Base-by-base conservation (phyloP, 129 eudicot species). In the Solidago caesia region DNA sequence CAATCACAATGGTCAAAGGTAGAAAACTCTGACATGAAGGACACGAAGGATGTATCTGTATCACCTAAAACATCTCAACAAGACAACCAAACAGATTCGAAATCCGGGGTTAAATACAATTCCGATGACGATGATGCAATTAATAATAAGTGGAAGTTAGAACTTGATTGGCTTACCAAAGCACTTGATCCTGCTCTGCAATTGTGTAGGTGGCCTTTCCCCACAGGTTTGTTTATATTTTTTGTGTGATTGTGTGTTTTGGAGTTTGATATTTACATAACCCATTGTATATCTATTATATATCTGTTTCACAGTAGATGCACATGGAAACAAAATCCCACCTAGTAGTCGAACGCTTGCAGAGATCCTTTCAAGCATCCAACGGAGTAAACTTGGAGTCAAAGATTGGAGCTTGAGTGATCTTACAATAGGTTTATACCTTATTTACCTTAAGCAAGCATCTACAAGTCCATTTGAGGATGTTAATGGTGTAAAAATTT, bases 141-240 rank as follows among this genome's bases (percentile, higher is more conserved):
- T 53, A 73, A 57, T 74, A 85, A 74, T 55, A 87, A 81, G 64
- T 86, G 93, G 91, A 95, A 85, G 76, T 72, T 77, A 48, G 97
- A 95, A 70, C 83, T 89, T 82, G 92, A 86, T 65, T 95, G 97
- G 97, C 82, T 94, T 25, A 75, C 86, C 63, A 95, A 89, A 74
- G 96, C 97, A 71, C 84, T 95, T 46, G 99, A 95, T 69, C 97
- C 99, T 8, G 99, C 97, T n/a, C 68, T 95, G 55, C 94, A 95
- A 66, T 60, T 91, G 57, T 87, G 79, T 63, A 85, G 75, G 71
- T 80, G 94, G 92, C 89, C 94, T 73, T 43, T 88, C 25, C 88
- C 92, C n/a, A 27, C 89, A 86, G 98, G 97, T 92, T 58, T 75
- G 83, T 52, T 62, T 16, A 33, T 70, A 49, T 14, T 26, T 21